Conservation (phyloP, 495 filamentous ascomycete species). For the Pyronema omphalodes region DNA sequence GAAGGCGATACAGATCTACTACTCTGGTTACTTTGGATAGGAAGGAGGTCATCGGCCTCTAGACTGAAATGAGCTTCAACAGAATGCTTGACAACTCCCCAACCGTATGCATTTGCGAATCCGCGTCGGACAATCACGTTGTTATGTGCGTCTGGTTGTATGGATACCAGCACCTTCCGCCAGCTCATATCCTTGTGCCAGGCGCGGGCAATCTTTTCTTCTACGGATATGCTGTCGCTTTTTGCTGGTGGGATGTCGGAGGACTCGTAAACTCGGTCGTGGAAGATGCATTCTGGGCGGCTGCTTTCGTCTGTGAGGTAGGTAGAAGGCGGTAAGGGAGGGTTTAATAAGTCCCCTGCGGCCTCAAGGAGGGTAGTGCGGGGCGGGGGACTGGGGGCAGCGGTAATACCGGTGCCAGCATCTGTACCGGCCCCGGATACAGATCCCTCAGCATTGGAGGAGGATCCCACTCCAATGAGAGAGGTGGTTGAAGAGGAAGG, state of each 20-base stretch:
- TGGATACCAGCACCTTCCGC: constrained; percentile 86
- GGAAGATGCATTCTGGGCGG: constrained; percentile 85
- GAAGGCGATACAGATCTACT: background rate
- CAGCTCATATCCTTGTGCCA: constrained; percentile 81
- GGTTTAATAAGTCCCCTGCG: constrained; percentile 77
- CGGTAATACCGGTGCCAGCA: background rate
- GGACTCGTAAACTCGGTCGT: constrained; percentile 87
- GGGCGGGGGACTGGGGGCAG: constrained; percentile 41
- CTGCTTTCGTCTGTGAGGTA: constrained; percentile 67
- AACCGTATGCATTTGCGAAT: constrained; percentile 94
- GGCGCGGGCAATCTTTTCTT: constrained; percentile 91
- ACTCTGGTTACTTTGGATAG: background rate
- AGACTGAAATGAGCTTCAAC: constrained; percentile 77
- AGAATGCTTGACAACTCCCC: constrained; percentile 87
- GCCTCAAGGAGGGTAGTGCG: constrained; percentile 88
- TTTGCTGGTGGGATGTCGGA: constrained; percentile 66
- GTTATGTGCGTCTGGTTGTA: constrained; percentile 96
- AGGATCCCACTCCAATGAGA: no score
- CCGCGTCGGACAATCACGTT: constrained; percentile 90
- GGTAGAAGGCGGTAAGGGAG: constrained; percentile 59
- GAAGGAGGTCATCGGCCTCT: constrained; percentile 24
- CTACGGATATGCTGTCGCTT: constrained; percentile 54
- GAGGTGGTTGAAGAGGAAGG: no score
- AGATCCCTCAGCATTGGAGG: no score
- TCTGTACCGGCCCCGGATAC: no score